Base-by-base conservation (phyloP, 2,329 filamentous ascomycete genomes). In the Leptographium wingfieldii region DNA sequence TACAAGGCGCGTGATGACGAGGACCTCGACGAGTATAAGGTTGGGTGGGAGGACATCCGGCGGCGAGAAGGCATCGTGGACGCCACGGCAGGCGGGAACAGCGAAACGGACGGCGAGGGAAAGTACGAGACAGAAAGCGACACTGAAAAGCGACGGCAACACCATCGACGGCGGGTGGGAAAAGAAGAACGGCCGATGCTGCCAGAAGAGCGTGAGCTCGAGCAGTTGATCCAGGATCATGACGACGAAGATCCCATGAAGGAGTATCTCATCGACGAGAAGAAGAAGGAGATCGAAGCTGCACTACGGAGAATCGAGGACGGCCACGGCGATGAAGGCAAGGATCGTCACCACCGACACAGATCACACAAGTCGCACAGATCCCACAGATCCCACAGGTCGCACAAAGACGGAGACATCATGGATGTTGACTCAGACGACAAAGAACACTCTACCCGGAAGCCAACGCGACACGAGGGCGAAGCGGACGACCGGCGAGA, bases 171-270 rank as follows among this genome's bases (percentile, higher is more conserved):
- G 12, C 16, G 33, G 2, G 12, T 51, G 40, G 64, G 70, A 73
- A 61, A 69, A 68, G 60, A 71, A 70, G 60, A 59, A 58, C 75
- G 88, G 61, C 86, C 86, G 1, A 72, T 88, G 75, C 72, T 96
- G 12, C 87, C 84, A 62, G 92, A 96, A 69, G 92, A 97, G 74
- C 76, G 77, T 59, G 92, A 97, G 70, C 73, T 97, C 56, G 83
- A 83, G 57, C 80, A 84, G 53, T 71, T 97, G 60, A 83, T 95
- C 58, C 76, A 81, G 59, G 85, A 92, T 19, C 87, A 95, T 64
- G 94, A 97, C 65, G 92, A 96, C 29, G 92, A 97, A 63, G 94
- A 99, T 71, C 94, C 94, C 0, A 99, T 99, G 94, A 96, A 96
- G 73, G 84, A 83, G 46, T 96, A 89, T 67, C 70, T 97, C 64